Evolutionary conservation across 2,329 filamentous ascomycete species (phyloP).

Genomic region (Stagonosporopsis tanaceti): DNA sequence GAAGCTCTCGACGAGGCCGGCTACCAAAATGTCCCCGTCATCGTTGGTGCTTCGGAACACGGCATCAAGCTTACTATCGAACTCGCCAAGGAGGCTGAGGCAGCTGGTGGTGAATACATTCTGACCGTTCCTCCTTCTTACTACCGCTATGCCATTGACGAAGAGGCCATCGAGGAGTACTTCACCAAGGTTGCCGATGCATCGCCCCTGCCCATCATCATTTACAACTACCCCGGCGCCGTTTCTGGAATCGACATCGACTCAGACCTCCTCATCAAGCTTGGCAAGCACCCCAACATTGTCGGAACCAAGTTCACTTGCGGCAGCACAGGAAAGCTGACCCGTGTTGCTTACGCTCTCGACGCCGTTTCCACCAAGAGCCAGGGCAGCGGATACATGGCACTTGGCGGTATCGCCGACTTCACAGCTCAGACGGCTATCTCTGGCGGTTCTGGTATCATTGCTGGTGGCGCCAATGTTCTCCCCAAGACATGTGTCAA

Average conservation of each 20-base stretch:
- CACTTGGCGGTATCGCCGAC: slow-evolving; percentile 86
- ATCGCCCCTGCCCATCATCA: slow-evolving; percentile 77
- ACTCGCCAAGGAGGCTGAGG: slow-evolving; percentile 70
- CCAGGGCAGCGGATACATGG: slow-evolving; percentile 70
- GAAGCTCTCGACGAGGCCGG: slow-evolving; percentile 84
- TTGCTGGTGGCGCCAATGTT: slow-evolving; percentile 85
- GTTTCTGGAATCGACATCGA: slow-evolving; percentile 90
- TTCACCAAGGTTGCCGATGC: slow-evolving; percentile 77
- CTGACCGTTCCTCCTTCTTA: slow-evolving; percentile 83
- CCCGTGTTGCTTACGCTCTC: slow-evolving; percentile 77
- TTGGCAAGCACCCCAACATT: slow-evolving; percentile 83
- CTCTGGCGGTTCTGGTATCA: slow-evolving; percentile 82
- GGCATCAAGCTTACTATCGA: slow-evolving; percentile 83
- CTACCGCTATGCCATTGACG: slow-evolving; percentile 79
- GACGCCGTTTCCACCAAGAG: slow-evolving; percentile 71
- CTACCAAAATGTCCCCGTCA: slow-evolving; percentile 77
- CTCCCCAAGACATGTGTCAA: slow-evolving; percentile 82
- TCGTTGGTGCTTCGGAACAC: slow-evolving; percentile 82
- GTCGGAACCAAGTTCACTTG: slow-evolving; percentile 92
- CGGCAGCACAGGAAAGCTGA: slow-evolving; percentile 88
- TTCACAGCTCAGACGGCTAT: slow-evolving; percentile 84
- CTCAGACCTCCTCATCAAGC: slow-evolving; percentile 82
- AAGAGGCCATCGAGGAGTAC: slow-evolving; percentile 76
- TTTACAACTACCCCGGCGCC: slow-evolving; percentile 92
- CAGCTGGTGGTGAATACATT: slow-evolving; percentile 79